A percentile compares a stretch with the other conserved stretches of the same genome.
Evolutionary conservation across 2,329 filamentous ascomycete species (phyloP).

Genomic region (Gaeumannomyces tritici): DNA sequence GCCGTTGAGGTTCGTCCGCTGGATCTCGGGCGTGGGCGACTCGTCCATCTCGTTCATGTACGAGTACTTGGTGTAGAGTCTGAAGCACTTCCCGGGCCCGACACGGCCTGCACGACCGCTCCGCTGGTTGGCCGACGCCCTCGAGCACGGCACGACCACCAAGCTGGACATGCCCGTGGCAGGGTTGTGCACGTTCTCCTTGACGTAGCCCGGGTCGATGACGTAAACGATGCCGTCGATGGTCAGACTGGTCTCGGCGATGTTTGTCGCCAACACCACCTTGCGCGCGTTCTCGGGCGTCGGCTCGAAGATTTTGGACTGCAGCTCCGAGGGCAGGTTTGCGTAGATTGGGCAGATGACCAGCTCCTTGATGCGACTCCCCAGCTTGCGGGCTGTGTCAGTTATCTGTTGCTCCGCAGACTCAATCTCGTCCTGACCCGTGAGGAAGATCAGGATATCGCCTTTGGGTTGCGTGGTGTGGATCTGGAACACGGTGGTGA

Average conservation of each 20-base stretch:
- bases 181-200: constrained; percentile 90
- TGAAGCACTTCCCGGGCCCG: constrained; percentile 84
- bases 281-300: constrained; percentile 80
- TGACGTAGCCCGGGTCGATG: constrained; percentile 90
- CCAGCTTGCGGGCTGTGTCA: constrained; percentile 80
- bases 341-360: constrained; percentile 92
- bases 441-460: constrained; percentile 90
- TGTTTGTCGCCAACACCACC: constrained; percentile 91
- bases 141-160: constrained; percentile 81
- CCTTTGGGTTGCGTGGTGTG: constrained; percentile 78
- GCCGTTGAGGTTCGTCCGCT: constrained; percentile 76
- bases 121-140: constrained; percentile 86
- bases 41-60: constrained; percentile 94
- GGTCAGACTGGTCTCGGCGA: constrained; percentile 90
- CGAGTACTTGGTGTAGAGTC: constrained; percentile 86
- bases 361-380: constrained; percentile 73
- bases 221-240: constrained; percentile 96
- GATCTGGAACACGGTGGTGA: constrained; percentile 92
- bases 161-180: constrained; percentile 87
- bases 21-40: constrained; percentile 85
- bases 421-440: constrained; percentile 94
- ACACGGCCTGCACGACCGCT: constrained; percentile 89
- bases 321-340: constrained; percentile 81
- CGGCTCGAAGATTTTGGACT: constrained; percentile 89
- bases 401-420: constrained; percentile 73